Conservation (phyloP, 2,329 filamentous ascomycete species). For the Septoria petroselini region DNA sequence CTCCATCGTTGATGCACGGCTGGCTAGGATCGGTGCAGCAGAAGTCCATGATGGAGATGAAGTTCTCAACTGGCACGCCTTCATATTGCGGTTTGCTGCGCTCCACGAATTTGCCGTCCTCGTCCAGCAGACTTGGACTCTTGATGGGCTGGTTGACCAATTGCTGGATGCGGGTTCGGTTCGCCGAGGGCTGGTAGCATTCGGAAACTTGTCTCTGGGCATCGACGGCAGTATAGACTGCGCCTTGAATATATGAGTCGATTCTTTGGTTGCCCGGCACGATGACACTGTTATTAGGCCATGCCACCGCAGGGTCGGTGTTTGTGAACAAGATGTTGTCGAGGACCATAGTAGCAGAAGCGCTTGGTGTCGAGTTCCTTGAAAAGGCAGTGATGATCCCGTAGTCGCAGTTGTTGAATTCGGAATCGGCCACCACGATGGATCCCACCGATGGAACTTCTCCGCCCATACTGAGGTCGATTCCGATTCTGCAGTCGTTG, state of each 20-base stretch:
- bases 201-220: slow-evolving; percentile 1
- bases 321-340: slow-evolving; percentile 81
- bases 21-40: slow-evolving; percentile 2
- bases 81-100: slow-evolving; percentile 87
- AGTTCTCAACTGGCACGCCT: slow-evolving; percentile 60
- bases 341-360: slow-evolving; percentile 76
- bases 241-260: slow-evolving; percentile 69
- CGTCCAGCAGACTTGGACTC: slow-evolving; percentile 63
- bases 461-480: slow-evolving; percentile 66
- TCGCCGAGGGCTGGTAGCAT: slow-evolving; percentile 33
- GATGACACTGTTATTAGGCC: slow-evolving; percentile 57
- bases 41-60: slow-evolving; percentile 60
- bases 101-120: slow-evolving; percentile 67
- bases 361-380: slow-evolving; percentile 57
- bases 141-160: slow-evolving; percentile 52
- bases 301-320: slow-evolving; percentile 60
- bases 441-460: slow-evolving; percentile 67
- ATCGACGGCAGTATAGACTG: slow-evolving; percentile 54
- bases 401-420: slow-evolving; percentile 68
- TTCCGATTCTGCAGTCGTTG: slow-evolving; percentile 55
- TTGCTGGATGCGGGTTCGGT: slow-evolving; percentile 35
- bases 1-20: slow-evolving; percentile 74
- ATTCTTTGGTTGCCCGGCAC: slow-evolving; percentile 66
- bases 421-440: slow-evolving; percentile 74
- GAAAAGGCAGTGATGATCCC: slow-evolving; percentile 73